phyloP scores from a whole-genome alignment of 805 yeast genomes.

The Candida montana region DNA sequence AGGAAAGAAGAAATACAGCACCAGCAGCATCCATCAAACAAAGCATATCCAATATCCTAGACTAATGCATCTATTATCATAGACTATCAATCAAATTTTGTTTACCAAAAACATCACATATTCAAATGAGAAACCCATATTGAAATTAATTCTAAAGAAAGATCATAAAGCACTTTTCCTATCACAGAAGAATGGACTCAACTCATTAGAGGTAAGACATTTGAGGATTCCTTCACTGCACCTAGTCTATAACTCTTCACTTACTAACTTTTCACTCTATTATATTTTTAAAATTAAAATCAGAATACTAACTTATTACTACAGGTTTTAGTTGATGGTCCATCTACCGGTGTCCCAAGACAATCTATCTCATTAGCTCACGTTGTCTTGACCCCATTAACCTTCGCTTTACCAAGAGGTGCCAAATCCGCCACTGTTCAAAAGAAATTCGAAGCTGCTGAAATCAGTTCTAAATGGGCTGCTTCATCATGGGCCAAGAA shows the following conservation, averaged over 20 bases:
- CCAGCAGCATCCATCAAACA: no score
- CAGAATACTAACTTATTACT: conserved; percentile 23
- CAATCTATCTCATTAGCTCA: conserved; percentile 85
- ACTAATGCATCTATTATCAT: no score
- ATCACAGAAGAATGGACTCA: no score
- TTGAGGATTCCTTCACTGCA: no score
- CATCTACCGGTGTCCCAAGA: conserved; percentile 81
- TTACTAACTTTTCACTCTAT: background rate
- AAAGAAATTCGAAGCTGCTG: conserved; percentile 93
- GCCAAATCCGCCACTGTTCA: conserved; percentile 78
- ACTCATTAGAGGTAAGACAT: no score
- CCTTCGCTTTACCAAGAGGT: conserved; percentile 91
- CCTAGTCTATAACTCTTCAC: background rate
- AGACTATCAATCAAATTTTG: no score
- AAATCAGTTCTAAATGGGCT: conserved; percentile 85
- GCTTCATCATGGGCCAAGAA: conserved; percentile 96
- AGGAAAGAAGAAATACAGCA: no score
- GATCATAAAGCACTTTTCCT: no score
- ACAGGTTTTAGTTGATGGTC: conserved; percentile 94
- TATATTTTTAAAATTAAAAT: background rate
- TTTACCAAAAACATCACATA: no score
- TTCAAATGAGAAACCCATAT: no score
- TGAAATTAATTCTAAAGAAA: no score
- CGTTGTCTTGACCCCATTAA: conserved; percentile 90
- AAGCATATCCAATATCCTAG: no score